Base-by-base conservation (phyloP, 176 grass and related monocot genomes). In the Hordeum marinum region DNA sequence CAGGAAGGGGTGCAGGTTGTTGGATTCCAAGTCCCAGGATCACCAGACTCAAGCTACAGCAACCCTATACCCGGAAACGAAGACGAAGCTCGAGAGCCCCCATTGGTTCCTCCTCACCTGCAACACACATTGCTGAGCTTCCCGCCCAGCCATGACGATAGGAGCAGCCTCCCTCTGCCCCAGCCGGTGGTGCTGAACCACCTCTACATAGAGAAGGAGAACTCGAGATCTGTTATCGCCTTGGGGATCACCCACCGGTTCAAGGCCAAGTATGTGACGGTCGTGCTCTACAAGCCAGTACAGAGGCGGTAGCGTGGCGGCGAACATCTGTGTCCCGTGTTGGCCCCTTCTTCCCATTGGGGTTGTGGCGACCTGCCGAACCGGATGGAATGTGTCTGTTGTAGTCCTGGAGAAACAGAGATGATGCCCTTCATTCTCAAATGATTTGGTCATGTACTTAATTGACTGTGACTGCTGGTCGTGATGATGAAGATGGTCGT, bases 201-300 rank as follows among this genome's bases (percentile, higher is more conserved):
- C 79, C 93, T 98, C 46, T 98, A 98, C 87, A 95, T 98, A 45
- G 95, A 98, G 81, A 98, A 95, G 77, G 95, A 98, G 71, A 91
- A 84, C 80, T 80, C 91, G 8, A 98, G 93, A 84, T 98, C 95
- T 0, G 91, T 93, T 5, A 91, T 95, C 32, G 93, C 95, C 26
- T 62, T 95, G 41, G 95, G 95, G 26, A 95, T 98, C 74, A 98
- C 91, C 1, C 95, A 98, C 40, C 87, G 93, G 6, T 98, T 93
- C 80, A 89, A 88, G 77, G 92, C 95, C 0, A 98, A 98, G 71
- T 98, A 80, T 75, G 93, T 98, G 79, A 98, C 95, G 0, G 93
- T 98, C 4, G 93, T 98, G 39, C 89, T 98, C 63, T 98, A 98
- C 76, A 98, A 98, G 83, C 93, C 95, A 17, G 95, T 98, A 69